Base-by-base conservation (phyloP, 192 early-diverging fungal genomes). In the Coemansia sp. region DNA sequence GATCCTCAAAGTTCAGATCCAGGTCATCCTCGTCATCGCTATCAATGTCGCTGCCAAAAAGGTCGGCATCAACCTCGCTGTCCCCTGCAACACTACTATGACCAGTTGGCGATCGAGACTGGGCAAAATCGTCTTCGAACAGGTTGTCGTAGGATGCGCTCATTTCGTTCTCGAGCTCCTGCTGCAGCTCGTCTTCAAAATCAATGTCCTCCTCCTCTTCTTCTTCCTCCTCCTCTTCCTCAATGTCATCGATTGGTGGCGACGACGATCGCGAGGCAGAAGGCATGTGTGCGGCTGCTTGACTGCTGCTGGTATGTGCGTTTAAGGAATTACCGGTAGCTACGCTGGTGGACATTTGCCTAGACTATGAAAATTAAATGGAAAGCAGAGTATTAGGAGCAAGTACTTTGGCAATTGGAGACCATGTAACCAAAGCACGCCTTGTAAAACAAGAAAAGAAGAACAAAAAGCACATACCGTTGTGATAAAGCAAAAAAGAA, bases 311-410 rank as follows among this genome's bases (percentile, higher is more conserved):
- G 53, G 26, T 50, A 30, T 71, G 61, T 31, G 72, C 53, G 21
- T 68, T 65, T 43, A 76, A 26, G 40, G 65, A 60, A 22, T 45
- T 34, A 14, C 58, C 66, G 39, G 40, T 53, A 32, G 58, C 65
- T 36, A 76, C 66, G 36, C 72, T 76, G 25, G 72, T 61, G 42
- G 72, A 76, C 72, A 76, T 76, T 60, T n/a, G n/a, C n/a, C n/a
- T n/a, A n/a, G 51, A 58, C 53, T 55, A 47, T 29, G 45, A 21
- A 22, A 32, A 18, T 31, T 11, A 17, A 47, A 17, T n/a, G n/a
- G 4, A 30, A 18, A 29, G 6, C 1, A 17, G 26, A 47, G 27
- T n/a, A n/a, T n/a, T n/a, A 25, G 7, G 18, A 36, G 15, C 8
- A 23, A 37, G 3, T 8, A 3, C 10, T 19, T 33, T 21, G 43